Conservation (phyloP, 352 stramenopile species). For the Blastocystis sp. region DNA sequence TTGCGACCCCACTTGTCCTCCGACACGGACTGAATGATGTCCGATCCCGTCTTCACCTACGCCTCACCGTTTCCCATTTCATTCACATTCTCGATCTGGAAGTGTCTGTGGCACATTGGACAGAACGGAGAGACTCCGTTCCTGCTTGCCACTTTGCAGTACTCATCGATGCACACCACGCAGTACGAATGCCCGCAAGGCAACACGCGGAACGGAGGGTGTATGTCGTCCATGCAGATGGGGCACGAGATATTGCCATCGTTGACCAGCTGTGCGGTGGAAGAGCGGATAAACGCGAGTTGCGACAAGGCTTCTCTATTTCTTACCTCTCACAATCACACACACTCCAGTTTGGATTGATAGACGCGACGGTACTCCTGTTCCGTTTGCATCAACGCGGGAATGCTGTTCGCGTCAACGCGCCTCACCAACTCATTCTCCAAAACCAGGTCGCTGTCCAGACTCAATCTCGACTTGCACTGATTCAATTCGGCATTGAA, state of each 20-base stretch:
- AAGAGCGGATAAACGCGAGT: conserved; percentile 6
- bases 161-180: conserved; percentile 1
- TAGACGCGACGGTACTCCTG: not conserved
- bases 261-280: conserved; percentile 24
- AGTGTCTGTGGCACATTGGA: conserved; percentile 1
- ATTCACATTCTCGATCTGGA: conserved; percentile 1
- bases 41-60: conserved; percentile 37
- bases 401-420: not conserved
- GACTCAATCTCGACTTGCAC: conserved; percentile 2
- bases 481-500: conserved; percentile 23
- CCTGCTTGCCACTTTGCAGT: not conserved
- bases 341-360: not conserved
- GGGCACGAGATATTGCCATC: not conserved
- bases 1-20: conserved; percentile 40
- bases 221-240: conserved; percentile 12
- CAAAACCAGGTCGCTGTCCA: not conserved
- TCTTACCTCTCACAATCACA: not conserved
- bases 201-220: conserved; percentile 3
- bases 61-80: not conserved
- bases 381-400: not conserved
- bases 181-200: conserved; percentile 51
- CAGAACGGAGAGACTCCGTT: not conserved
- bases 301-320: conserved; percentile 3
- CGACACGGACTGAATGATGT: not conserved
- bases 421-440: not conserved